Conservation (phyloP, 768 basidiomycete species). For the Rossbeevera mucosa region DNA sequence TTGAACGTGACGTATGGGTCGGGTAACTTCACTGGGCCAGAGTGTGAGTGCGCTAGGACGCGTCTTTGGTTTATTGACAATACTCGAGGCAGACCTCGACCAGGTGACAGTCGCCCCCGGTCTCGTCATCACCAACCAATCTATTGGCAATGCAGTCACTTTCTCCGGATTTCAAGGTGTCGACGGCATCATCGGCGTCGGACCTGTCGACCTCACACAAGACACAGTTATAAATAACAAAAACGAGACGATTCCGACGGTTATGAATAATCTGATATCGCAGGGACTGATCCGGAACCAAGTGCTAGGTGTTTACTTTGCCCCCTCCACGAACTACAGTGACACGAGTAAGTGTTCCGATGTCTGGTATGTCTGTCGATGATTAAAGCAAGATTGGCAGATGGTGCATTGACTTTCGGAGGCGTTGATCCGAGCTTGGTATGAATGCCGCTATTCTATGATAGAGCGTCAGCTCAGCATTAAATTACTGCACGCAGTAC, state of each 20-base stretch:
- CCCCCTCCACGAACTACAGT: background rate
- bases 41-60: constrained; percentile 25
- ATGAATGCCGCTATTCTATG: background rate
- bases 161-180: constrained; percentile 14
- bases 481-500: constrained; percentile 7
- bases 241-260: constrained; percentile 15
- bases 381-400: background rate
- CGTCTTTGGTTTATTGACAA: background rate
- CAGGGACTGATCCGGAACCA: constrained; percentile 13
- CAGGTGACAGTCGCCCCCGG: constrained; percentile 22
- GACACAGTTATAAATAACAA: background rate
- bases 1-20: constrained; percentile 13
- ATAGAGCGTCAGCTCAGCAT: background rate
- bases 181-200: constrained; percentile 25
- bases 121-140: constrained; percentile 26
- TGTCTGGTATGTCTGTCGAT: background rate
- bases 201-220: constrained; percentile 16
- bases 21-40: constrained; percentile 29
- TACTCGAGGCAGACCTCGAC: constrained; percentile 22
- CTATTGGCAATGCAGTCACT: constrained; percentile 24
- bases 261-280: constrained; percentile 18
- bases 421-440: background rate
- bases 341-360: background rate
- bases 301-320: constrained; percentile 7
- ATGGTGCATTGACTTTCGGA: background rate